Base-by-base conservation (phyloP, 2,329 filamentous ascomycete species). In the Fusarium sp. region DNA sequence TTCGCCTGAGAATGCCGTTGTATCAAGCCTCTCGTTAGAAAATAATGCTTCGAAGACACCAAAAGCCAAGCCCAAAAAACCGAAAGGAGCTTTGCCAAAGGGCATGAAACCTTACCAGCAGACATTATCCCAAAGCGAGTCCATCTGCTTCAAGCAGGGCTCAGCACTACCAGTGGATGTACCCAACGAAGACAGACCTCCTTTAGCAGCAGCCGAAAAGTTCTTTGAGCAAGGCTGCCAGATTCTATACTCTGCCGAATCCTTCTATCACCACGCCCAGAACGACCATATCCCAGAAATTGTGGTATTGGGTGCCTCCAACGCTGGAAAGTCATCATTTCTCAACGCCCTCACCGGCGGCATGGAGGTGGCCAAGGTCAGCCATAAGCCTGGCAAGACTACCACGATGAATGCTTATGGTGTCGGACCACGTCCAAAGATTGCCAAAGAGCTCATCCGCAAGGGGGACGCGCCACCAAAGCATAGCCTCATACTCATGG, bases 281-380 rank as follows among this genome's bases (percentile, higher is more conserved):
- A 89, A 89, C 76, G 82, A 82, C 24, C 80, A 81, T 65, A 78
- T 84, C 6, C 87, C 87, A 44, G 87, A 89, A 69, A 87, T 97
- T 51, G 91, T 93, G 76, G 86, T 97, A 45, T 88, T 97, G 38
- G 94, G 94, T 43, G 94, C 94, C 73, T 94, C 93, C 69, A 97
- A 97, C 76, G 93, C 94, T 42, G 94, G 94, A 75, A 97, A 97
- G 78, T 96, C 93, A 3, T 93, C 93, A 17, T 92, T 97, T 71
- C 90, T 97, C 80, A 97, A 97, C 76, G 91, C 92, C 19, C 86
- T 97, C 34, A 88, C 91, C 3, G 90, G 90, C 34, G 69, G 73
- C 5, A 64, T 73, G 24, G 73, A 76, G 24, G 76, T 85, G 7
- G 87, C 87, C 14, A 80, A 82, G 47, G 85, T 85, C 24, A 86